Base-by-base conservation (phyloP, 345 rosid species). In the Xanthoceras sorbifolium region DNA sequence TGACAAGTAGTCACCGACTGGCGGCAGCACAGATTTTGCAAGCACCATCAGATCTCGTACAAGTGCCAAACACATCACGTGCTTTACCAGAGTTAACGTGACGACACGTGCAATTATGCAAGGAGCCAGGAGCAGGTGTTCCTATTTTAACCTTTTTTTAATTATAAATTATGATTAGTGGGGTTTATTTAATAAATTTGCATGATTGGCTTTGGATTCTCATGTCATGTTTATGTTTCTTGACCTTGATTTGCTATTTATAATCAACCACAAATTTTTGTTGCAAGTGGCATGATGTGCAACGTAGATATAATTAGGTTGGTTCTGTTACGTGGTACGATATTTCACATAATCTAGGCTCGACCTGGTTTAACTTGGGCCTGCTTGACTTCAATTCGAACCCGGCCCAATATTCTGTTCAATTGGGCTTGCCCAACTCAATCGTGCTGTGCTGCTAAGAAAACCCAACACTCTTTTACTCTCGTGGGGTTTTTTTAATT, bases 41-140 rank as follows among this genome's bases (percentile, higher is more conserved):
- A n/a, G 62, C 68, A 66, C 31, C 55, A 64, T 32, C n/a, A n/a
- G n/a, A n/a, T n/a, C 9, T 46, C 9, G 68, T 17, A 29, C 20
- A 46, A 25, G 74, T 67, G 69, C 17, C 81, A 18, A 73, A 23
- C 81, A 73, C 44, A 2, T 60, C 82, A 73, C 78, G 74, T 73
- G 77, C 17, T 40, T 34, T 7, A 18, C 42, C 31, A n/a, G 64
- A 28, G 77, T 67, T 60, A 78, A 73, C 77, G 54, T 73, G 69
- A 48, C 25, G 62, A 8, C 76, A 29, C 77, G 17, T 62, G 76
- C 69, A 62, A 73, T 46, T 20, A 46, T 63, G 20, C 6, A 54
- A n/a, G 59, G n/a, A 12, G 46, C 4, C 23, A 29, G 14, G 12
- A 11, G n/a, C 52, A 36, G 65, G 22, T 71, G 55, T 22, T 57